phyloP scores from a whole-genome alignment of 371 early-diverging fungal species.

The Phascolomyces articulosus region DNA sequence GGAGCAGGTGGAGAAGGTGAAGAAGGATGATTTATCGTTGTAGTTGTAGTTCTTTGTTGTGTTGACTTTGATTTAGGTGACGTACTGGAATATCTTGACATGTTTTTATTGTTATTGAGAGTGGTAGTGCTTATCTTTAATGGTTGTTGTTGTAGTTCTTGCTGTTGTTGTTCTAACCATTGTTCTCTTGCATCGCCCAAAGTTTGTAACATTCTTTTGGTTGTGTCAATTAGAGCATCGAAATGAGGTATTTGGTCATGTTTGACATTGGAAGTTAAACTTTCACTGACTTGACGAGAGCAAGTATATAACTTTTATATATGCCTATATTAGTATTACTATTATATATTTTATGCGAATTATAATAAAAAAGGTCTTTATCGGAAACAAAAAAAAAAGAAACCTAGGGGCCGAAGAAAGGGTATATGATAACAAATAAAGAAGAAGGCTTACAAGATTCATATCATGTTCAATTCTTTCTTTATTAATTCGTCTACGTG shows the following conservation, averaged over 20 bases:
- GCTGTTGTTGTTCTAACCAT: neutral
- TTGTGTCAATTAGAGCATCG: neutral
- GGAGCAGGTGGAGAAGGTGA: neutral
- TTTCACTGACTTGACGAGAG: neutral
- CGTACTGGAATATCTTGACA: too few species aligned
- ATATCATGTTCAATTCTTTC: too few species aligned
- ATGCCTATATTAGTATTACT: neutral
- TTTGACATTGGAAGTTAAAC: neutral
- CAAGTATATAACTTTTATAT: neutral
- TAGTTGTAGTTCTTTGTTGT: too few species aligned
- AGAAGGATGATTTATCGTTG: neutral
- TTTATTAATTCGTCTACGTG: too few species aligned
- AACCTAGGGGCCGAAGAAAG: too few species aligned
- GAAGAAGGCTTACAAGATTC: neutral
- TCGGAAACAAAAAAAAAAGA: too few species aligned
- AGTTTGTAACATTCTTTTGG: neutral
- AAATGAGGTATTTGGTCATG: neutral
- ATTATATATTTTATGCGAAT: neutral
- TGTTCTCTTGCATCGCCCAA: constrained; percentile 3
- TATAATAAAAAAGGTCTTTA: neutral
- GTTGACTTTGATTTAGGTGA: too few species aligned
- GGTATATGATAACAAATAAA: neutral
- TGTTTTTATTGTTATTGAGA: too few species aligned
- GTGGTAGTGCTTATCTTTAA: neutral
- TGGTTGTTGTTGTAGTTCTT: neutral